Percentiles rank a stretch among this genome's conserved stretches.
phyloP scores from a whole-genome alignment of 1,284 basidiomycete species.

The Sparassis latifolia region DNA sequence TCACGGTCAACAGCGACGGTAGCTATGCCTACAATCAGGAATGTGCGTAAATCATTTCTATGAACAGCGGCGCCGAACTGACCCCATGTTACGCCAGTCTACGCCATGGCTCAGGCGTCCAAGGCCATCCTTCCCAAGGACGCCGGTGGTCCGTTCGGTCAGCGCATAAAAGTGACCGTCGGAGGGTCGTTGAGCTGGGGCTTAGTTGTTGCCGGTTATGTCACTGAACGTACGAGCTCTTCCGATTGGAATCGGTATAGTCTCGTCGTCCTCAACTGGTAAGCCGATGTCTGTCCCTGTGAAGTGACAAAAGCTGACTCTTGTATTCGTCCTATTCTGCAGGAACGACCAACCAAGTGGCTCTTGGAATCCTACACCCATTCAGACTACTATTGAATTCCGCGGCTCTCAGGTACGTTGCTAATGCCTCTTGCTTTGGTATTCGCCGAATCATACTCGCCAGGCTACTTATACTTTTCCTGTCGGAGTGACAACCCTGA shows the following conservation, averaged over 20 bases:
- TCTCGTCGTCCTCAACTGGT: constrained; percentile 61
- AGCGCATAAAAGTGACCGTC: constrained; percentile 58
- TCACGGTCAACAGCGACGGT: constrained; percentile 59
- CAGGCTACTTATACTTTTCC: constrained; percentile 63
- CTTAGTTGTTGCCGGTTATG: constrained; percentile 56
- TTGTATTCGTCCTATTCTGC: neutral
- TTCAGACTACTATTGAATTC: constrained; percentile 64
- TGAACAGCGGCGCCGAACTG: neutral
- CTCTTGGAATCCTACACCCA: constrained; percentile 54
- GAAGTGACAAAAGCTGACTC: constrained; percentile 1
- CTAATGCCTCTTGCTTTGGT: neutral
- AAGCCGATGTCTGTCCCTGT: constrained; percentile 3
- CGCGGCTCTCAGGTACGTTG: constrained; percentile 51
- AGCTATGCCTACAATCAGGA: constrained; percentile 65
- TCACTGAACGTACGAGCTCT: constrained; percentile 48
- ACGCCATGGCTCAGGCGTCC: constrained; percentile 67
- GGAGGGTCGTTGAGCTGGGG: constrained; percentile 52
- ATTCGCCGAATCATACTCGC: neutral
- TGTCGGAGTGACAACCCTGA: constrained; percentile 48
- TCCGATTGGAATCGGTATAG: constrained; percentile 60
- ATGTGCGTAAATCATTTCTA: constrained; percentile 37
- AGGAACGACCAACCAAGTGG: constrained; percentile 47
- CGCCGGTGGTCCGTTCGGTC: constrained; percentile 56
- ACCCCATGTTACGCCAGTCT: constrained; percentile 37
- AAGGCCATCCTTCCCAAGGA: constrained; percentile 69